Conservation (phyloP, 768 basidiomycete genomes). For the Naganishia randhawae region DNA sequence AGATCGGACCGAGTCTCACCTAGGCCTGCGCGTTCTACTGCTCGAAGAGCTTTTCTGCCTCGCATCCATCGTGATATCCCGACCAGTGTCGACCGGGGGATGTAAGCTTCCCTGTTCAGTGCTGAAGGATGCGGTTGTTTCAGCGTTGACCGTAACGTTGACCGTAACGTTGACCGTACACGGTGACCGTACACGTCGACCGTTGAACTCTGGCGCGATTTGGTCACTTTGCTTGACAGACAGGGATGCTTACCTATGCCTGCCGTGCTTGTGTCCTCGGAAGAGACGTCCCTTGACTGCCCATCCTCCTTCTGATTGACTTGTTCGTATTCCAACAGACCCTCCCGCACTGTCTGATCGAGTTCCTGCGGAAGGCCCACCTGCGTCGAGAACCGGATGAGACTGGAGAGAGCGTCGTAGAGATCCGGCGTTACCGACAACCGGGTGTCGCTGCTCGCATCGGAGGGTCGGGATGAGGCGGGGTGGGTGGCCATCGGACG, state of each 20-base stretch:
- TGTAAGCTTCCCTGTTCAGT: slow-evolving; percentile 4
- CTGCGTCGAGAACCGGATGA: neutral
- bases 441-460: neutral
- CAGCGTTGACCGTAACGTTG: too few relatives aligned
- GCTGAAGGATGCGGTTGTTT: neutral
- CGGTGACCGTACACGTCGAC: too few relatives aligned
- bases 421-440: slow-evolving; percentile 1
- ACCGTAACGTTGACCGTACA: neutral
- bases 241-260: too few relatives aligned
- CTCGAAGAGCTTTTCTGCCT: neutral
- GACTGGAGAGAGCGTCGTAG: neutral
- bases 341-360: neutral
- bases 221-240: too few relatives aligned
- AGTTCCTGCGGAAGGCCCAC: neutral
- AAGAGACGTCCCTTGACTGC: neutral
- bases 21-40: neutral
- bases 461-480: neutral
- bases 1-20: neutral
- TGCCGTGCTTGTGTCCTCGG: too few relatives aligned
- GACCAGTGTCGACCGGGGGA: neutral
- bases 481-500: too few relatives aligned
- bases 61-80: slow-evolving; percentile 1
- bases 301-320: neutral
- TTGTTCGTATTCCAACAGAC: neutral
- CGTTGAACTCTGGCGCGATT: too few relatives aligned